Evolutionary conservation across 192 early-diverging fungal genomes (phyloP), one percentile per base, ranked within the genome.

Genomic region (Coemansia sp.): DNA sequence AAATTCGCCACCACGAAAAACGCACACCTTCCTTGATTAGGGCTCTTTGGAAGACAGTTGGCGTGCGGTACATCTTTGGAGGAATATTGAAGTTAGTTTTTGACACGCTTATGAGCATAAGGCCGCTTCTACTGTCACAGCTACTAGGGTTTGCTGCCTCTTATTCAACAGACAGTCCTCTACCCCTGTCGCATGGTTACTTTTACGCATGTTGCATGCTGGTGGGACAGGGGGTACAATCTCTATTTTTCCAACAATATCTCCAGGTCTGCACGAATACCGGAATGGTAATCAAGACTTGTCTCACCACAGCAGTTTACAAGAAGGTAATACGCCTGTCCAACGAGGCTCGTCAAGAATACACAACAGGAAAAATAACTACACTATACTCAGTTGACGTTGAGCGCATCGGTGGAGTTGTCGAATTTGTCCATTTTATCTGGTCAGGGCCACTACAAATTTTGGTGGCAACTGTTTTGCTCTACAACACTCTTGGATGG

Each of bases 381-480:
- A 88, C 86, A 59, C 68, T 84, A 42, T 89, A 90, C 83, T 84
- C 79, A 16, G 88, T 89, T 11, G 91, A 93, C 71, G 85, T 86
- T 6, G 80, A 87, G 59, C 73, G 85, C 29, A 29, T 94, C 10
- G 84, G 85, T 62, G 89, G 91, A 54, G 67, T 92, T 27, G 81
- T 74, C 44, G 89, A 85, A 10, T 92, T 92, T 53, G 46, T 91
- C 24, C 92, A 94, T 74, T 87, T 92, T 59, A 51, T 86, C 10
- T 92, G 90, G 91, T 88, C 87, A 13, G 91, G 88, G 6, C 91
- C 93, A 1, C 81, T 94, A 59, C 94, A 96, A 75, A 91, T 96
- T 34, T 46, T 64, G 3, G 31, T 96, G 33, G 90, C 89, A 0
- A 72, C 95, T 6, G 89, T 87, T 42, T 82, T 96, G 63, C 80